Evolutionary conservation across 2,329 filamentous ascomycete species (phyloP), one percentile per base, ranked within the genome.

Genomic region (Cercospora sp.): DNA sequence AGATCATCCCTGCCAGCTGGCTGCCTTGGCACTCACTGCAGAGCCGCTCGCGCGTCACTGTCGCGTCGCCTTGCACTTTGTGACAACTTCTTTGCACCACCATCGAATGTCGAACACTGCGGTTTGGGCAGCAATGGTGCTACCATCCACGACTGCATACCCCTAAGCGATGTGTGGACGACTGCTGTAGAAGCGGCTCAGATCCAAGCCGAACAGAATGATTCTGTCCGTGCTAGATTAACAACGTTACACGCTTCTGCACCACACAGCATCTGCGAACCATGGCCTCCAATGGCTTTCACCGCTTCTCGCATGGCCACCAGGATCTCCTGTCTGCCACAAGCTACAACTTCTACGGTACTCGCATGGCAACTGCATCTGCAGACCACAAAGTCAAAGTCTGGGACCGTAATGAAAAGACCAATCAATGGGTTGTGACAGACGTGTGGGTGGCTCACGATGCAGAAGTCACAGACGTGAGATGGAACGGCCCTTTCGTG

Each of bases 371-470:
- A 51, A 95, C 93, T 2, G 93, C 93, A 36, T 95, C 93, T 18
- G 92, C 94, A 18, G 94, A 98, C 79, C 94, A 96, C 79, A 92
- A 91, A 78, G 90, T 98, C 75, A 93, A 94, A 77, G 91, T 97
- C 70, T 97, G 94, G 86, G 92, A 94, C 80, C 87, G 90, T 59
- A 90, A 95, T 77, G 89, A 86, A 67, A 84, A 89, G 72, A 90
- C 93, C 74, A 88, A 89, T 51, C 83, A 87, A 66, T 97, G 93
- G 92, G 86, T 87, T 62, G 82, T 95, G 42, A 91, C 89, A 77
- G 94, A 98, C 81, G 93, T 88, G 66, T 97, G 94, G 93, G 89
- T 87, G 59, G 94, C 93, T 18, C 94, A 98, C 78, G 91, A 93
- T 77, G 92, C 92, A 60, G 93, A 97, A 80, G 91, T 98, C 70